Base-by-base conservation (phyloP, 805 yeast species). In the Metschnikowia amazonensis region DNA sequence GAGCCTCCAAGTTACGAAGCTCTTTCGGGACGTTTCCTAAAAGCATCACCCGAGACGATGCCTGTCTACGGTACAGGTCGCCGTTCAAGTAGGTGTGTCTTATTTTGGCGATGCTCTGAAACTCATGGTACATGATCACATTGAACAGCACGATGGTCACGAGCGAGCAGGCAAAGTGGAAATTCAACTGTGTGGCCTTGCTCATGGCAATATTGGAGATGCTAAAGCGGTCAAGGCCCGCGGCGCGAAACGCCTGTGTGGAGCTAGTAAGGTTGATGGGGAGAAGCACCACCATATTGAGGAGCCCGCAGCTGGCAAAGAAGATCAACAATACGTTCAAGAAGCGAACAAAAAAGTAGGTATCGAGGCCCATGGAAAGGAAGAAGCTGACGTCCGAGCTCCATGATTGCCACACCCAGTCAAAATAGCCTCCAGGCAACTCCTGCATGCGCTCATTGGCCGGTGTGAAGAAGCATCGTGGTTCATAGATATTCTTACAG, bases 341-440 rank as follows among this genome's bases (percentile, higher is more conserved):
- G 54, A 76, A 87, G 41, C 96, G 62, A 2, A 87, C 55, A 51
- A 86, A 83, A 57, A 84, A 82, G 59, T 84, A 87, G 0, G 89
- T 81, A 60, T 89, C 96, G 6, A 86, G 59, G 0, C 96, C 95
- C 49, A 76, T 64, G 1, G 68, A 62, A 23, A 72, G 58, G 53
- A 79, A 82, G 24, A 67, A 64, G 7, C 69, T 66, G 4, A 78
- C 65, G 1, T 72, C 70, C 17, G 63, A 58, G 7, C 57, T 49
- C 24, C 78, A 44, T 0, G 76, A 66, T 0, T 79, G 76, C 4
- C 55, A 36, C 1, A 83, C 49, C 92, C 92, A 86, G 3, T 70
- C 70, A 24, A 82, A 69, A n/a, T 76, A 62, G 0, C 78, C 76
- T 11, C 64, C 57, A 1, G 70, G 66, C 16, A 70, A 52, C 0